These are phyloP conservation scores for Phytopythium cucurbitacearum DNA, from an alignment of 352 stramenopile species.

Conservation along the genomic window DNA sequence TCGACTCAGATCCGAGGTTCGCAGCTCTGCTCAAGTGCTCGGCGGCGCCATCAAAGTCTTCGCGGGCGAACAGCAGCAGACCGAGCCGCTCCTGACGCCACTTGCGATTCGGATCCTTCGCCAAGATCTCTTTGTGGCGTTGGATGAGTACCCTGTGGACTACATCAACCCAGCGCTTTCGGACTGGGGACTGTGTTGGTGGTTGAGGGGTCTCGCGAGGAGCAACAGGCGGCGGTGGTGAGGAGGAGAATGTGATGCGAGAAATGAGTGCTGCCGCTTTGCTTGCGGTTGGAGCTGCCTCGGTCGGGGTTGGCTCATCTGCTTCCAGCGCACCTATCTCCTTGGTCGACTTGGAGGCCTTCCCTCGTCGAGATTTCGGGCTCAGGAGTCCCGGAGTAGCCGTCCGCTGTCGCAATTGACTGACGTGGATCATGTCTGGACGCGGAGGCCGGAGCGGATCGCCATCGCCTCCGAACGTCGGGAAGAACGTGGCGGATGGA, in stretches of 20 bases:
- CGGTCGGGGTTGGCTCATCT: no score
- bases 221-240: no score
- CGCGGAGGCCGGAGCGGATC: background rate
- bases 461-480: constrained; percentile 21
- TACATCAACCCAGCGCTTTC: constrained; percentile 30
- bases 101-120: constrained; percentile 46
- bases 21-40: constrained; percentile 49
- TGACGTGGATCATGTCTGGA: constrained; percentile 4
- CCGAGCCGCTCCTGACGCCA: constrained; percentile 71
- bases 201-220: background rate
- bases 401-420: background rate
- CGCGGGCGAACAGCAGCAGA: constrained; percentile 35
- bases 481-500: constrained; percentile 9
- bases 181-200: constrained; percentile 3
- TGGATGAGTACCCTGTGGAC: constrained; percentile 46
- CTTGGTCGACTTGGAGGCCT: background rate
- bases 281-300: background rate
- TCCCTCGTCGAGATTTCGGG: background rate
- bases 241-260: background rate
- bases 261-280: background rate
- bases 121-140: constrained; percentile 52
- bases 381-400: background rate
- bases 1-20: constrained; percentile 32
- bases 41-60: constrained; percentile 32
- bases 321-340: no score